Evolutionary conservation across 2,329 filamentous ascomycete species (phyloP).

Genomic region (Ophiocordyceps sinensis): DNA sequence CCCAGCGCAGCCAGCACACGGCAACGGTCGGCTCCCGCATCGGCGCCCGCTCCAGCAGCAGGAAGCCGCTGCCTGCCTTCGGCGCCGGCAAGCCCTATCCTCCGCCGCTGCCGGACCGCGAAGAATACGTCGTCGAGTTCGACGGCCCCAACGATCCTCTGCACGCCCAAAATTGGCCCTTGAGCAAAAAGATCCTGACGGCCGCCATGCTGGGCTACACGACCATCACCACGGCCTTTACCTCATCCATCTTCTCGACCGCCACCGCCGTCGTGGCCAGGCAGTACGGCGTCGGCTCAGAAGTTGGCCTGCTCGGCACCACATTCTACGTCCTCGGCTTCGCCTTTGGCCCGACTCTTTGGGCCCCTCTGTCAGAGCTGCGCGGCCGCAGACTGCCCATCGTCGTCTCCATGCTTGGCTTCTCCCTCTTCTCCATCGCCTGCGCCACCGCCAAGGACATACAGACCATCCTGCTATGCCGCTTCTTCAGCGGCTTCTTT

Average conservation of each 20-base stretch:
- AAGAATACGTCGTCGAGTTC: slow-evolving; percentile 75
- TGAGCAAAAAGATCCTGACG: slow-evolving; percentile 61
- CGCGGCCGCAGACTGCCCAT: slow-evolving; percentile 51
- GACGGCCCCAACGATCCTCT: slow-evolving; percentile 70
- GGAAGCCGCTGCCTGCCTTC: slow-evolving; percentile 51
- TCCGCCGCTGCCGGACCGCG: slow-evolving; percentile 51
- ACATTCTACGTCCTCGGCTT: slow-evolving; percentile 60
- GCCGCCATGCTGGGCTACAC: slow-evolving; percentile 58
- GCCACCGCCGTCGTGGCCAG: slow-evolving; percentile 42
- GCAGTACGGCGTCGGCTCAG: slow-evolving; percentile 44
- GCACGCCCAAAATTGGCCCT: slow-evolving; percentile 78
- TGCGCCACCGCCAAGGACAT: slow-evolving; percentile 53
- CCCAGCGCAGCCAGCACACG: slow-evolving; percentile 54
- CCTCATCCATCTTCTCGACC: slow-evolving; percentile 60
- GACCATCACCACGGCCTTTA: slow-evolving; percentile 57
- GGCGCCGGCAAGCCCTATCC: slow-evolving; percentile 64
- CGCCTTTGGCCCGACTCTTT: slow-evolving; percentile 56
- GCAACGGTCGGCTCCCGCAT: slow-evolving; percentile 50
- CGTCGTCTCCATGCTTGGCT: slow-evolving; percentile 49
- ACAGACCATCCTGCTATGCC: slow-evolving; percentile 53
- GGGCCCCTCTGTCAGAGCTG: slow-evolving; percentile 60
- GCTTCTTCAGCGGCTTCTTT: slow-evolving; percentile 62
- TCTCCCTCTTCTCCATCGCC: slow-evolving; percentile 53
- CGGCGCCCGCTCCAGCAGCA: slow-evolving; percentile 32
- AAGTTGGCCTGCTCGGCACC: slow-evolving; percentile 51